These are phyloP conservation scores for Lasiosphaeria ovina DNA, from an alignment of 495 filamentous ascomycete species.

Conservation along the genomic window DNA sequence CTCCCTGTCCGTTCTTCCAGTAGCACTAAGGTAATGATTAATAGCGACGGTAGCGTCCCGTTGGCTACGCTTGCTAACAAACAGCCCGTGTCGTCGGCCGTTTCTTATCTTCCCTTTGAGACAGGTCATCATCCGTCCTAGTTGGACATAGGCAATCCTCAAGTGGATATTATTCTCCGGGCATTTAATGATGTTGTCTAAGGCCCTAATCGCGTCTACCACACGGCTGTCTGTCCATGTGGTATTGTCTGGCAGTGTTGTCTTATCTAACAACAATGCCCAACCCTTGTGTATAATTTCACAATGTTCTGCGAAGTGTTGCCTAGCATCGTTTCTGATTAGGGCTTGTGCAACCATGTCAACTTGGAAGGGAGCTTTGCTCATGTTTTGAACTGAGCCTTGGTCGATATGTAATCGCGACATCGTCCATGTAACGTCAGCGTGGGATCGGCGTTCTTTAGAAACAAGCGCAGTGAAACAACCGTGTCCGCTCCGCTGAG, in stretches of 20 bases:
- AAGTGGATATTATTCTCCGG: not conserved
- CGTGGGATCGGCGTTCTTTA: too few species aligned
- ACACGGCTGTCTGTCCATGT: slow-evolving; percentile 2
- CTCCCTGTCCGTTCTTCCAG: slow-evolving; percentile 4
- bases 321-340: too few species aligned
- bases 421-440: too few species aligned
- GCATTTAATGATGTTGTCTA: slow-evolving; percentile 2
- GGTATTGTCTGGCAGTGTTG: slow-evolving; percentile 5
- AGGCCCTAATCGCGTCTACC: slow-evolving; percentile 3
- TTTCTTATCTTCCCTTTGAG: slow-evolving; percentile 3
- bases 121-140: not conserved
- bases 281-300: too few species aligned
- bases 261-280: too few species aligned
- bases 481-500: too few species aligned
- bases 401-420: too few species aligned
- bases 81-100: slow-evolving; percentile 1
- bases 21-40: slow-evolving; percentile 3
- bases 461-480: too few species aligned
- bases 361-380: too few species aligned
- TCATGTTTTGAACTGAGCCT: too few species aligned
- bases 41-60: slow-evolving; percentile 8
- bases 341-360: too few species aligned
- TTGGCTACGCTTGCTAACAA: slow-evolving; percentile 7
- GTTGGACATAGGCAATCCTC: slow-evolving; percentile 7
- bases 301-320: too few species aligned